Percentiles rank a stretch among this genome's conserved stretches.
Conservation (phyloP, 495 filamentous ascomycete species). For the Hypomontagnella submonticulosa region DNA sequence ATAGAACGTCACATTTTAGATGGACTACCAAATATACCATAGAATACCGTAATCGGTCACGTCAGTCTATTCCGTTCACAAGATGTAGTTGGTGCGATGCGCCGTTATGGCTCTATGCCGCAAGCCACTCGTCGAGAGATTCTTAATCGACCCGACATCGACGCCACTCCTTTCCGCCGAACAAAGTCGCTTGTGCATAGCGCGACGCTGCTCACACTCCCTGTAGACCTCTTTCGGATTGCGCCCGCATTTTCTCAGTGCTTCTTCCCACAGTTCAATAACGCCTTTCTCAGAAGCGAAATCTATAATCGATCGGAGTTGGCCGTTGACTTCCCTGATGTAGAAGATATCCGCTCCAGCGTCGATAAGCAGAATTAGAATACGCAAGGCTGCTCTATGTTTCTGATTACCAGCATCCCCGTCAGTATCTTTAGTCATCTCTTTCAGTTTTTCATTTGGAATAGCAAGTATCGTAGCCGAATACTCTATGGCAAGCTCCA, state of each 20-base stretch:
- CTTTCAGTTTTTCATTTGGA: too few relatives aligned
- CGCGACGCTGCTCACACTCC: not conserved
- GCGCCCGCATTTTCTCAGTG: constrained; percentile 2
- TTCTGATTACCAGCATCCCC: not conserved
- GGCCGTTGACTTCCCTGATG: not conserved
- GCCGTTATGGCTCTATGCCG: not conserved
- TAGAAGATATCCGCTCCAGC: constrained; percentile 6
- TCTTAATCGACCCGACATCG: constrained; percentile 1
- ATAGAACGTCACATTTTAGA: too few relatives aligned
- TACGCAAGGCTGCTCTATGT: not conserved
- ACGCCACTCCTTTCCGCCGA: constrained; percentile 8
- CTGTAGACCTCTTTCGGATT: not conserved
- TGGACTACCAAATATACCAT: too few relatives aligned
- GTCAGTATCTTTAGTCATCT: too few relatives aligned
- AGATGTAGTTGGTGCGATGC: too few relatives aligned
- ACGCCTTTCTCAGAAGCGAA: not conserved
- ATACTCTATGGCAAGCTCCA: not conserved
- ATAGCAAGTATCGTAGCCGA: too few relatives aligned
- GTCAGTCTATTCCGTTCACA: too few relatives aligned
- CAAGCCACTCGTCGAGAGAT: not conserved
- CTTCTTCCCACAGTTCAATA: constrained; percentile 5
- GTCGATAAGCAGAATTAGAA: not conserved
- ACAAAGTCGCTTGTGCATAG: not conserved
- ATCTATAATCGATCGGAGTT: constrained; percentile 1
- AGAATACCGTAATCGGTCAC: too few relatives aligned